Evolutionary conservation across 805 yeast genomes (phyloP).

Genomic region (Ogataea corticis): DNA sequence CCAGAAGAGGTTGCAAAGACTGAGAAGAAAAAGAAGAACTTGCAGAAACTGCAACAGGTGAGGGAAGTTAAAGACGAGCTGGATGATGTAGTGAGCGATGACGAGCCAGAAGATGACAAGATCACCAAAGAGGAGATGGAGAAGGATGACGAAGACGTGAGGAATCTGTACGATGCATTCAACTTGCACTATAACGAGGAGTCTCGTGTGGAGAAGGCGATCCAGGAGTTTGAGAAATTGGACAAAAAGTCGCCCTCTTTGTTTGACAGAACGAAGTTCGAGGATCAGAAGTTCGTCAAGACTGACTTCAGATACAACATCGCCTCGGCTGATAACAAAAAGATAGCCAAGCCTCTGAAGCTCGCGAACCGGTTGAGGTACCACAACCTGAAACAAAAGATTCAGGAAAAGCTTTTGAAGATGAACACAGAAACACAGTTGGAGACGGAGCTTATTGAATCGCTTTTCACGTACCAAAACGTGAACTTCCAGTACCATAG

Average conservation of each 20-base stretch:
- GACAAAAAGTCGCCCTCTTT: conserved; percentile 15
- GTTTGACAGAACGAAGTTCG: conserved; percentile 8
- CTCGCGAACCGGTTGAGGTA: conserved; percentile 22
- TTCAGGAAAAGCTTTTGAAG: conserved; percentile 37
- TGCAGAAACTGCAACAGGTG: conserved; percentile 10
- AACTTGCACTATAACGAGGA: conserved; percentile 68
- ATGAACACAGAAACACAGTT: conserved; percentile 37
- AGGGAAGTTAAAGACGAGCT: conserved; percentile 5
- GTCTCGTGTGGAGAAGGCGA: conserved; percentile 37
- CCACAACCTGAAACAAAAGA: conserved; percentile 49
- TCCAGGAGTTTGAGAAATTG: conserved; percentile 25
- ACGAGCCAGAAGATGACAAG: conserved; percentile 15
- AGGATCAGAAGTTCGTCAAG: conserved; percentile 31
- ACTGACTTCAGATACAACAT: conserved; percentile 32
- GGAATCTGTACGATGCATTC: conserved; percentile 59
- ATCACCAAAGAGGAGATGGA: conserved; percentile 40
- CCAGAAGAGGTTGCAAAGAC: conserved; percentile 15
- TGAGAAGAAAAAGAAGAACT: conserved; percentile 22
- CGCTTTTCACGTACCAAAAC: conserved; percentile 75
- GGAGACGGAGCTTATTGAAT: conserved; percentile 57
- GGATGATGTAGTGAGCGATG: conserved; percentile 6
- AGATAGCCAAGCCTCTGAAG: conserved; percentile 10
- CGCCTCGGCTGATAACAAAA: conserved; percentile 8
- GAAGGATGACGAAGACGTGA: conserved; percentile 35
- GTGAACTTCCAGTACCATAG: conserved; percentile 54